These are phyloP conservation scores for Aspergillus fijiensis DNA, from an alignment of 2,329 filamentous ascomycete genomes.

Conservation along the genomic window DNA sequence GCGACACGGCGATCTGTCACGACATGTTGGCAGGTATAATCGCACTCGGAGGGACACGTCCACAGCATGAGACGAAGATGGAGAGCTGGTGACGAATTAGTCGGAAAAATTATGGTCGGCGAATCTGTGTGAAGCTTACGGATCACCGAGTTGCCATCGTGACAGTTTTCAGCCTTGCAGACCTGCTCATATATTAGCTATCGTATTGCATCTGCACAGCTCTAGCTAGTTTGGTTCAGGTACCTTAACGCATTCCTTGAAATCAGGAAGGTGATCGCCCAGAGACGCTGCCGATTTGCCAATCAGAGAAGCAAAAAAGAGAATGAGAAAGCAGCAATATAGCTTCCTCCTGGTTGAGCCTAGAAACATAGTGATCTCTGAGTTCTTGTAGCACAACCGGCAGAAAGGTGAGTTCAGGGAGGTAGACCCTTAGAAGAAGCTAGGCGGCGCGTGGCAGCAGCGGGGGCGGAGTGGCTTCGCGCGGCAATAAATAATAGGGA, in stretches of 20 bases:
- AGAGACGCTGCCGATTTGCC: conserved; percentile 63
- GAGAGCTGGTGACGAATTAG: conserved; percentile 58
- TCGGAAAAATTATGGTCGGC: conserved; percentile 9
- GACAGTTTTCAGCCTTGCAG: conserved; percentile 79
- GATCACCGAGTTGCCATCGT: conserved; percentile 63
- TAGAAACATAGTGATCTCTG: conserved; percentile 29
- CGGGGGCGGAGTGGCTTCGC: conserved; percentile 17
- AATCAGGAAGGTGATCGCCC: conserved; percentile 84
- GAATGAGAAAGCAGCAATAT: conserved; percentile 30
- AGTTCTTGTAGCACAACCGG: conserved; percentile 15
- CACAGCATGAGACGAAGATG: conserved; percentile 85
- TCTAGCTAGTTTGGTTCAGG: conserved; percentile 22
- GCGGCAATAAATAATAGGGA: conserved; percentile 3
- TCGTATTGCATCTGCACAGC: background rate
- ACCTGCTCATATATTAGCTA: conserved; percentile 54
- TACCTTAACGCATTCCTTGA: conserved; percentile 82
- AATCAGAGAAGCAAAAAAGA: conserved; percentile 34
- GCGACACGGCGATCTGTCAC: conserved; percentile 71
- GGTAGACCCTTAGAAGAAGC: conserved; percentile 8
- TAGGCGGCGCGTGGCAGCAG: conserved; percentile 6
- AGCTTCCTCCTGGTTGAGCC: conserved; percentile 20
- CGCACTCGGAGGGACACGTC: conserved; percentile 91
- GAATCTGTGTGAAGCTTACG: conserved; percentile 56
- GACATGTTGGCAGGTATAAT: conserved; percentile 96
- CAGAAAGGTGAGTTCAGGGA: conserved; percentile 13